phyloP scores from a whole-genome alignment of 495 filamentous ascomycete genomes.

The Penicillium subrubescens region DNA sequence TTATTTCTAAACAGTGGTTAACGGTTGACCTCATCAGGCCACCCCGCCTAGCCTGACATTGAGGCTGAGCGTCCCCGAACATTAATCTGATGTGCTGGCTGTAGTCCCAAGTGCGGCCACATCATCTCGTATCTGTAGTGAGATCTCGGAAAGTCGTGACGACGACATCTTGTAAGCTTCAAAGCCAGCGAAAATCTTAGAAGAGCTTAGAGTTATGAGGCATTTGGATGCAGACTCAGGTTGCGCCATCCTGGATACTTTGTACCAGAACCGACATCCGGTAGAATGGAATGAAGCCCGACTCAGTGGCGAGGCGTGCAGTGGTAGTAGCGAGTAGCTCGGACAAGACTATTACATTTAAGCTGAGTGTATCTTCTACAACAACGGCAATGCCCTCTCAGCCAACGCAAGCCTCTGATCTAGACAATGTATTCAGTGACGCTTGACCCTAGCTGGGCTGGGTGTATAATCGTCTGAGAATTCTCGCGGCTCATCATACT shows the following conservation, averaged over 20 bases:
- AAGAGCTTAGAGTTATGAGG: not conserved
- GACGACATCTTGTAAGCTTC: not conserved
- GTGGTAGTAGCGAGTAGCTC: not conserved
- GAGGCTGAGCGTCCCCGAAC: not conserved
- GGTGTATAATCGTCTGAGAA: slow-evolving; percentile 21
- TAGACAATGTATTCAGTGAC: not conserved
- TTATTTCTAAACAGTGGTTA: not conserved
- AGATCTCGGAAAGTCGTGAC: not conserved
- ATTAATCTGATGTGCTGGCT: not conserved
- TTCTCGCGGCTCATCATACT: slow-evolving; percentile 24
- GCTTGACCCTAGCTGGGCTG: slow-evolving; percentile 7
- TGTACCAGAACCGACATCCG: not conserved
- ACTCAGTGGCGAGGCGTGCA: not conserved
- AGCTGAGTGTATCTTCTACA: not conserved
- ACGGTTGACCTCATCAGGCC: not conserved
- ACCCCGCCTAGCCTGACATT: not conserved
- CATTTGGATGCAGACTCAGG: not conserved
- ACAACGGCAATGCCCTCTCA: too few species aligned
- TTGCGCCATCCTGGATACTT: not conserved
- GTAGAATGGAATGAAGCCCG: not conserved
- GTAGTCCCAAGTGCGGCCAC: not conserved
- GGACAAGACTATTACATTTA: not conserved
- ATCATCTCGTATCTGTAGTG: not conserved
- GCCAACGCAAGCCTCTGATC: not conserved
- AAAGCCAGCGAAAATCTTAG: not conserved